phyloP scores from a whole-genome alignment of 2,329 filamentous ascomycete genomes.

The Golovinomyces cichoracearum region DNA sequence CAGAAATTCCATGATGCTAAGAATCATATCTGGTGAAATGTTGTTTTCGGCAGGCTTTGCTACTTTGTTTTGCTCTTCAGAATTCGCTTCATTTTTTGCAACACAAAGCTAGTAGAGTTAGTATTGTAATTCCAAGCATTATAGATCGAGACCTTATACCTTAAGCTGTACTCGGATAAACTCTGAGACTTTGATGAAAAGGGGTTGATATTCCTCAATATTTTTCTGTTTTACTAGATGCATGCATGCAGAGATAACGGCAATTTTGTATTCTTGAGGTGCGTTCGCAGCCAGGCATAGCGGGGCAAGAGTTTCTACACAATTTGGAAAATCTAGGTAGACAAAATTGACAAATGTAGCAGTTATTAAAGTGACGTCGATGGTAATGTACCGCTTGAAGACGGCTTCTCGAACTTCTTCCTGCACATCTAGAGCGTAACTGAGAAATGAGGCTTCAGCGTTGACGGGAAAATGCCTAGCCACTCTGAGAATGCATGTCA shows the following conservation, averaged over 20 bases:
- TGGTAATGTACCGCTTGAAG: slow-evolving; percentile 28
- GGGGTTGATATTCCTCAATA: slow-evolving; percentile 23
- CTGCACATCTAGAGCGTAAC: slow-evolving; percentile 43
- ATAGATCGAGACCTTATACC: slow-evolving; percentile 19
- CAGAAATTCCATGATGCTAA: slow-evolving; percentile 30
- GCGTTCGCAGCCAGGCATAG: slow-evolving; percentile 30
- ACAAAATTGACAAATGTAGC: slow-evolving; percentile 38
- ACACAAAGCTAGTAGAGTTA: slow-evolving; percentile 5
- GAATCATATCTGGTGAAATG: slow-evolving; percentile 21
- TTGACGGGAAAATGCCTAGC: slow-evolving; percentile 37
- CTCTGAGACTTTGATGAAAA: slow-evolving; percentile 28
- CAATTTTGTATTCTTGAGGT: slow-evolving; percentile 34
- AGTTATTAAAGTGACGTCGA: slow-evolving; percentile 39
- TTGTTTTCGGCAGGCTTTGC: slow-evolving; percentile 19
- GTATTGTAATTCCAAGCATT: slow-evolving; percentile 3
- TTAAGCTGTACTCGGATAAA: slow-evolving; percentile 32
- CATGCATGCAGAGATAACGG: slow-evolving; percentile 34
- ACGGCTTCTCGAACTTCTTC: slow-evolving; percentile 41
- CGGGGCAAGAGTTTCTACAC: slow-evolving; percentile 29
- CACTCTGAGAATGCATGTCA: slow-evolving; percentile 34
- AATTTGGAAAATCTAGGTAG: slow-evolving; percentile 33
- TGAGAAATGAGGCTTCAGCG: slow-evolving; percentile 30
- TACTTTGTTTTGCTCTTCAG: slow-evolving; percentile 18
- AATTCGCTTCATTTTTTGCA: slow-evolving; percentile 10
- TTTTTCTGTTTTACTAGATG: slow-evolving; percentile 31